Percentiles rank a stretch among this genome's conserved stretches.
Evolutionary conservation across 306 rosid genomes (phyloP).

Genomic region (Arachis hypogaea): DNA sequence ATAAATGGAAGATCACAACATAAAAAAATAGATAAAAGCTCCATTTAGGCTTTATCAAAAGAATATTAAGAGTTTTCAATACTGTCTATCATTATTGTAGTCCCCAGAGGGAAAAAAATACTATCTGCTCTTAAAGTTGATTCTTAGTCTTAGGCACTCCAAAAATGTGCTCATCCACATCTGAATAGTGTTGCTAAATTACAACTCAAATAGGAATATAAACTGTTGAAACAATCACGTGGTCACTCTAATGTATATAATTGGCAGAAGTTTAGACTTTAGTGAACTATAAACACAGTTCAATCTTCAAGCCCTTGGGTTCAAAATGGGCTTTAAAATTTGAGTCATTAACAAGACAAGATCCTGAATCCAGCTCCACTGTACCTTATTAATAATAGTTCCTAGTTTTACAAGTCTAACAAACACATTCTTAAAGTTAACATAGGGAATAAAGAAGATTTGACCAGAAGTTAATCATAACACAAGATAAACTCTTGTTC

Average conservation of each 20-base stretch:
- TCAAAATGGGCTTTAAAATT: not conserved
- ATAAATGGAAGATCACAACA: not conserved
- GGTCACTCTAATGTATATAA: conserved; percentile 16
- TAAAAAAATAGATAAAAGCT: not conserved
- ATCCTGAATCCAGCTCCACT: conserved; percentile 2
- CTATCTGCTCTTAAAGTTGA: not conserved
- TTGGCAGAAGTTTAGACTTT: conserved; percentile 3
- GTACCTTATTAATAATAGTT: conserved; percentile 8
- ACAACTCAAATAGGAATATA: not conserved
- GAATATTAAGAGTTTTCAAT: conserved; percentile 25
- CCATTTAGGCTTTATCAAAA: conserved; percentile 18
- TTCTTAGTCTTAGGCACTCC: conserved; percentile 26
- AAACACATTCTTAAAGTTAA: conserved; percentile 8
- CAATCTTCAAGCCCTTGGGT: not conserved
- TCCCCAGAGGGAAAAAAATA: not conserved
- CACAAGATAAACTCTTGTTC: conserved; percentile 22
- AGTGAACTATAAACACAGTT: not conserved
- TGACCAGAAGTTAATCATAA: conserved; percentile 18
- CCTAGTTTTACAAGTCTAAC: conserved; percentile 2
- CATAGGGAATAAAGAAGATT: conserved; percentile 13
- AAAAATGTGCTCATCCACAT: conserved; percentile 17
- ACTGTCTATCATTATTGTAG: conserved; percentile 20
- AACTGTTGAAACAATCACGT: not conserved
- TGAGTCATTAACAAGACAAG: not conserved
- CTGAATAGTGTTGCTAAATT: not conserved